phyloP scores from a whole-genome alignment of 805 yeast species.

The Priceomyces fermenticarens region DNA sequence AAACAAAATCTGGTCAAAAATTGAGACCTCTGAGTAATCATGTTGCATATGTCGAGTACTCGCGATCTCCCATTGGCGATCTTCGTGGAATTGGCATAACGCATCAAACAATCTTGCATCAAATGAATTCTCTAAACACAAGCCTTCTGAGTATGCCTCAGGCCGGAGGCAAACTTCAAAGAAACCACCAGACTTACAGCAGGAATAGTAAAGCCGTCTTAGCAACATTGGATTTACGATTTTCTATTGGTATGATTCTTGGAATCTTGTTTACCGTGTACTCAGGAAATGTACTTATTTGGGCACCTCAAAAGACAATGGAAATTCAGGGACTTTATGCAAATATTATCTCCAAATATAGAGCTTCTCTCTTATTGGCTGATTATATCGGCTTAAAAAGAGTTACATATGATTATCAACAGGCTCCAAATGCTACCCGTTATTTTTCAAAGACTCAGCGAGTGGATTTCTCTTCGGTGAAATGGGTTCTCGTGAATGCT shows the following conservation, averaged over 20 bases:
- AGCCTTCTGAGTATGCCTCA: conserved; percentile 66
- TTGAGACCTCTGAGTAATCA: conserved; percentile 34
- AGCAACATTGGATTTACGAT: conserved; percentile 41
- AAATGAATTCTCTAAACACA: conserved; percentile 72
- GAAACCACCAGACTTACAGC: conserved; percentile 29
- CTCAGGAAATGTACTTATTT: conserved; percentile 76
- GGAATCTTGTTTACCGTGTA: conserved; percentile 80
- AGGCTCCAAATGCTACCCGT: conserved; percentile 79
- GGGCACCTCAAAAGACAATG: conserved; percentile 74
- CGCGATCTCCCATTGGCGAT: conserved; percentile 87
- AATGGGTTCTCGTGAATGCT: conserved; percentile 89
- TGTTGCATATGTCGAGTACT: conserved; percentile 89
- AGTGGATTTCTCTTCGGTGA: conserved; percentile 74
- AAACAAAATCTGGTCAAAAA: conserved; percentile 10
- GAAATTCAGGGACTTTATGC: conserved; percentile 87
- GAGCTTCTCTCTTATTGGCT: conserved; percentile 72
- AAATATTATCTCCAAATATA: conserved; percentile 63
- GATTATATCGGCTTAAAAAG: conserved; percentile 88
- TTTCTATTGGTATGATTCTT: conserved; percentile 78
- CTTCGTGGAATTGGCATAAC: conserved; percentile 90
- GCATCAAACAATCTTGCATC: conserved; percentile 84
- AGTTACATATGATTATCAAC: conserved; percentile 89
- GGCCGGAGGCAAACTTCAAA: conserved; percentile 51
- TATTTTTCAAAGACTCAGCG: conserved; percentile 71
- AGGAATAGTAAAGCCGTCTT: conserved; percentile 52